Evolutionary conservation across 2,329 filamentous ascomycete genomes (phyloP).

Genomic region (Aaosphaeria arxii): DNA sequence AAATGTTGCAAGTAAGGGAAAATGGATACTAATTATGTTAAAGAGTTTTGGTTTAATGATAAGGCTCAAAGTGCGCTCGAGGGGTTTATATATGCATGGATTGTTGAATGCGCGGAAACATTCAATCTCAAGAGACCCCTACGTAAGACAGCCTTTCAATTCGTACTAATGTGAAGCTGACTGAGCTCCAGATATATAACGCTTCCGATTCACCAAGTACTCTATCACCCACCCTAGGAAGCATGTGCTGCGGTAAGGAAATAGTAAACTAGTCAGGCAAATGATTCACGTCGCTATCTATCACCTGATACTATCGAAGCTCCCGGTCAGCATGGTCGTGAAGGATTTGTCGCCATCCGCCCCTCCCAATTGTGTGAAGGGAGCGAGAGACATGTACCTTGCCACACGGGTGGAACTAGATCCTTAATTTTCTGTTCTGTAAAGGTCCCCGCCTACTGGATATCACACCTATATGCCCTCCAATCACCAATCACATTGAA

Average conservation of each 20-base stretch:
- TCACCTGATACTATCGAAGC: constrained; percentile 21
- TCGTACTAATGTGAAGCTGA: constrained; percentile 15
- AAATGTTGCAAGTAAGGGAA: not conserved
- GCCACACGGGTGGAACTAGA: not conserved
- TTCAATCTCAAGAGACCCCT: not conserved
- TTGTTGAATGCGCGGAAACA: constrained; percentile 1
- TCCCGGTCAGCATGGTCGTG: constrained; percentile 21
- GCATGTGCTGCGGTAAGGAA: constrained; percentile 7
- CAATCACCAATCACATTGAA: too few species aligned
- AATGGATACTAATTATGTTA: too few species aligned
- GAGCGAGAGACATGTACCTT: not conserved
- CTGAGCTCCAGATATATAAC: constrained; percentile 28
- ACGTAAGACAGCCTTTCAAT: not conserved
- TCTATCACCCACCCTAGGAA: constrained; percentile 8
- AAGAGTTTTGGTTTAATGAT: constrained; percentile 1
- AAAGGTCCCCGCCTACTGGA: too few species aligned
- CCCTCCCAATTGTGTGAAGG: not conserved
- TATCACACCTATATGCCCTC: too few species aligned
- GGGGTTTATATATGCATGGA: constrained; percentile 13
- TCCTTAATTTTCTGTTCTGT: not conserved
- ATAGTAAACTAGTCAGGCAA: constrained; percentile 13
- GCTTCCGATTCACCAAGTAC: constrained; percentile 1
- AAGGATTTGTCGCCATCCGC: constrained; percentile 9
- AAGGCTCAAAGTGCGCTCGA: not conserved
- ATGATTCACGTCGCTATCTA: constrained; percentile 13